Evolutionary conservation across 306 rosid species (phyloP).

Genomic region (Canavalia gladiata): DNA sequence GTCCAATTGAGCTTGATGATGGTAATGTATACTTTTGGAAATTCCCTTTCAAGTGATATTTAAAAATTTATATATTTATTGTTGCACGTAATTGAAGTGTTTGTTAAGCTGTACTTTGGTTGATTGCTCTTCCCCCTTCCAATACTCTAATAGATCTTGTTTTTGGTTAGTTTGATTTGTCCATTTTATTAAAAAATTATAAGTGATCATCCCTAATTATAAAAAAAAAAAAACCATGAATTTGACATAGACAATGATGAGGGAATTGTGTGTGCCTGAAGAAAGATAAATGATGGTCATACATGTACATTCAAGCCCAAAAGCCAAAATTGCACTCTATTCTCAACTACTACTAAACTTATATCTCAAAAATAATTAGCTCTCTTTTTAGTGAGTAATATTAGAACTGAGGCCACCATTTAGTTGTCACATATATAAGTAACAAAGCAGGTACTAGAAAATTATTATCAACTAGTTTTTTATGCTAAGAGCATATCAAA

Average conservation of each 20-base stretch:
- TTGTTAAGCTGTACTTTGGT: constrained; percentile 4
- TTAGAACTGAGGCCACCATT: constrained; percentile 26
- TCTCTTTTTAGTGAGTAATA: neutral
- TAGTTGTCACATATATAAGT: neutral
- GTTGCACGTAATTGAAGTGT: constrained; percentile 25
- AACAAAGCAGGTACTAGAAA: neutral
- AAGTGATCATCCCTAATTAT: neutral
- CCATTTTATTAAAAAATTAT: constrained; percentile 16
- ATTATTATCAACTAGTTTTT: neutral
- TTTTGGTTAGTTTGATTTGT: constrained; percentile 4
- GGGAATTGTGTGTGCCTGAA: neutral
- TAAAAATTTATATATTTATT: constrained; percentile 7
- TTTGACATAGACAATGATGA: constrained; percentile 15
- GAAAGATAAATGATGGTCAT: neutral
- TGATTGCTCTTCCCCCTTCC: neutral
- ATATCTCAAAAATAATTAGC: neutral
- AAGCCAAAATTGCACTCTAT: neutral
- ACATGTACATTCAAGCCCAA: neutral
- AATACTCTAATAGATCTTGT: neutral
- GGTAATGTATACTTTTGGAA: neutral
- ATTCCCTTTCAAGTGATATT: neutral
- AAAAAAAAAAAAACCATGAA: neutral
- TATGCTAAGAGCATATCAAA: neutral
- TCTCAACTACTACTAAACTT: neutral
- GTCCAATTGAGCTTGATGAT: constrained; percentile 29